Percentiles rank a stretch among this genome's conserved stretches.
Conservation (phyloP, 2,329 filamentous ascomycete genomes). For the Xylaria sp. region DNA sequence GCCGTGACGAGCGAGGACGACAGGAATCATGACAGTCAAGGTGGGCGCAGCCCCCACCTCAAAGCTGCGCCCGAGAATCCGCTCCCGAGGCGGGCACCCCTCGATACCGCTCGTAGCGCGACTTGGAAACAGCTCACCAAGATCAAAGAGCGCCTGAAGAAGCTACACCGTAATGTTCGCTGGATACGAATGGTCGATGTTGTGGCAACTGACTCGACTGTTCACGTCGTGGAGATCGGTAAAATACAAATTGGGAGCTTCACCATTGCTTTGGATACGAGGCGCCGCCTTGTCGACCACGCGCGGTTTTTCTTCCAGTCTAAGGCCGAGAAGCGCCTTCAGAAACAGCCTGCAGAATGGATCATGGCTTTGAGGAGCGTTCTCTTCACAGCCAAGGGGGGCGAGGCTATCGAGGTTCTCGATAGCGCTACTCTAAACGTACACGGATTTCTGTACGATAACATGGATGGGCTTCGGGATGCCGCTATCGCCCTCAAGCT, state of each 20-base stretch:
- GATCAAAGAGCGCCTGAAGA: conserved; percentile 87
- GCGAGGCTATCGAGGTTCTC: conserved; percentile 85
- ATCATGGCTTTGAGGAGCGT: conserved; percentile 87
- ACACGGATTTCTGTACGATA: conserved; percentile 88
- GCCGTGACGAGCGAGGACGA: conserved; percentile 45
- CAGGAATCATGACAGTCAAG: conserved; percentile 38
- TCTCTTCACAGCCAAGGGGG: conserved; percentile 86
- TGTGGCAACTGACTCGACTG: conserved; percentile 80
- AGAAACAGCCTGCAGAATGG: conserved; percentile 89
- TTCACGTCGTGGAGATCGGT: conserved; percentile 84
- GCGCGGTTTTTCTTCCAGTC: conserved; percentile 88
- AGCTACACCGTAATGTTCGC: conserved; percentile 83
- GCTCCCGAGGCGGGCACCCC: conserved; percentile 47
- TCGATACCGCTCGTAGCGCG: conserved; percentile 66
- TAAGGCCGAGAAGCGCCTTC: conserved; percentile 67
- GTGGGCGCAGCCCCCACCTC: conserved; percentile 37
- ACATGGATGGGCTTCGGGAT: conserved; percentile 87
- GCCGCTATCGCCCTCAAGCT: conserved; percentile 91
- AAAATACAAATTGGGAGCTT: conserved; percentile 86
- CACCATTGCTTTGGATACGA: conserved; percentile 88
- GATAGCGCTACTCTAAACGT: conserved; percentile 91
- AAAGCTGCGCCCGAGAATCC: conserved; percentile 47
- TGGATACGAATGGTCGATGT: conserved; percentile 93
- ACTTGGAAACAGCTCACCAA: conserved; percentile 84
- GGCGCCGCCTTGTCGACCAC: conserved; percentile 89